Evolutionary conservation across 1,139 yeast species (phyloP), one percentile per base, ranked within the genome.

Genomic region (Geotrichum citri-aurantii): DNA sequence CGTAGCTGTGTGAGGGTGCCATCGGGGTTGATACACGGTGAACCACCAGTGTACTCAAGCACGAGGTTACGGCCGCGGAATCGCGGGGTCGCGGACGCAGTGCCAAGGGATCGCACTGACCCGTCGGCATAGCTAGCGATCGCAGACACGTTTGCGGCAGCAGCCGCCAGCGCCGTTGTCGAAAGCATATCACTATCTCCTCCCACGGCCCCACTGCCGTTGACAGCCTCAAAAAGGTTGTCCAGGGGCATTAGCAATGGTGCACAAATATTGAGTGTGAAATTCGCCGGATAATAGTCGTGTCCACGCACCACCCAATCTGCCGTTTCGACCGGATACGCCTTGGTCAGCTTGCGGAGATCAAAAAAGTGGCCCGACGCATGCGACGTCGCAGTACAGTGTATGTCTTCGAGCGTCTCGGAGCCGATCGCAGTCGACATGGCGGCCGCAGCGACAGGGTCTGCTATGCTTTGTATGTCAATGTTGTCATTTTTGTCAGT

Each of bases 201-300:
- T 31, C 40, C 40, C 40, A 12, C 40, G 5, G 10, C 78, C 14
- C 73, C 14, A 14, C 10, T 31, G n/a, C 73, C 14, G 40, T 11
- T 31, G 10, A 4, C 40, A 31, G 67, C 1, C 73, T 75, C 65
- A 84, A 88, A 11, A 79, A 76, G 70, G 84, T 90, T 68, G 73
- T 86, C 40, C 14, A 31, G 14, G 12, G 44, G 68, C 63, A 10
- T 84, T 77, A 68, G 57, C 17, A 70, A 64, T 3, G 75, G 73
- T 7, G 91, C 82, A 68, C 97, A 91, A 3, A 91, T 77, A 10
- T 95, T 93, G 49, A 91, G 66, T 0, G 96, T 87, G 73, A 85
- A 91, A 71, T 91, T 91, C 57, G 77, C 78, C 21, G 86, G 85
- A 12, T 31, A 31, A 11, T 81, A 82, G 65, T 87, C 95, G 68